phyloP scores from a whole-genome alignment of 164 flowering plant species.

The Platanus orientalis region DNA sequence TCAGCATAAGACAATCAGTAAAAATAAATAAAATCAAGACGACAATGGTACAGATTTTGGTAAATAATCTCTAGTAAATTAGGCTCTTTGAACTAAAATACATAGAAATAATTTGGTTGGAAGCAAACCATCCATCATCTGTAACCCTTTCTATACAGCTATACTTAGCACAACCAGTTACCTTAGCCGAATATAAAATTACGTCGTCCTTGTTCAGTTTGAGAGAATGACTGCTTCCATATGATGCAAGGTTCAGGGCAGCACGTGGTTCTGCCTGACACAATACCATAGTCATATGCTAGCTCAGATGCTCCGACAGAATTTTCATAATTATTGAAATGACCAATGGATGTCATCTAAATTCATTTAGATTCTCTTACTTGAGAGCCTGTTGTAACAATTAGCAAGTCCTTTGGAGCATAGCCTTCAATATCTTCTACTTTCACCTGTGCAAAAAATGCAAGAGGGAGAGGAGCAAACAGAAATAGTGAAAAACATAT shows the following conservation, averaged over 20 bases:
- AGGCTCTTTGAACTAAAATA: too few relatives aligned
- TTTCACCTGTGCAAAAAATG: constrained; percentile 57
- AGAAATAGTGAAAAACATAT: too few relatives aligned
- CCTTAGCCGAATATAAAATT: constrained; percentile 98
- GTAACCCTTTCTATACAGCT: not conserved
- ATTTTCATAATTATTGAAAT: constrained; percentile 1
- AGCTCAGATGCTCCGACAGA: constrained; percentile 4
- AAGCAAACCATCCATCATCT: too few relatives aligned
- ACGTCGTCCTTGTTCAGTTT: constrained; percentile 84
- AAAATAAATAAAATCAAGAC: too few relatives aligned
- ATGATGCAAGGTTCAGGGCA: constrained; percentile 95
- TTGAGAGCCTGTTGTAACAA: constrained; percentile 99
- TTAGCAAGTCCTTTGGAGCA: constrained; percentile 90
- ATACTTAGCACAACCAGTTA: constrained; percentile 16
- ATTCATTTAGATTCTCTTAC: constrained; percentile 40
- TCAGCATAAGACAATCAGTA: too few relatives aligned
- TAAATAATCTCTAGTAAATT: too few relatives aligned
- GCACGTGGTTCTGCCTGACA: constrained; percentile 99
- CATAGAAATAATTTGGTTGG: too few relatives aligned
- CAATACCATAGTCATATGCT: constrained; percentile 27
- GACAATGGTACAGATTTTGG: too few relatives aligned
- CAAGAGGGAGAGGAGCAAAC: too few relatives aligned
- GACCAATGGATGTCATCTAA: not conserved
- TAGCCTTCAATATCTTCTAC: constrained; percentile 92
- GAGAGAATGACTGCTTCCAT: constrained; percentile 88